Percentiles rank a stretch among this genome's conserved stretches.
These are phyloP conservation scores for Coemansia sp. DNA, from an alignment of 192 early-diverging fungal species.

Conservation along the genomic window DNA sequence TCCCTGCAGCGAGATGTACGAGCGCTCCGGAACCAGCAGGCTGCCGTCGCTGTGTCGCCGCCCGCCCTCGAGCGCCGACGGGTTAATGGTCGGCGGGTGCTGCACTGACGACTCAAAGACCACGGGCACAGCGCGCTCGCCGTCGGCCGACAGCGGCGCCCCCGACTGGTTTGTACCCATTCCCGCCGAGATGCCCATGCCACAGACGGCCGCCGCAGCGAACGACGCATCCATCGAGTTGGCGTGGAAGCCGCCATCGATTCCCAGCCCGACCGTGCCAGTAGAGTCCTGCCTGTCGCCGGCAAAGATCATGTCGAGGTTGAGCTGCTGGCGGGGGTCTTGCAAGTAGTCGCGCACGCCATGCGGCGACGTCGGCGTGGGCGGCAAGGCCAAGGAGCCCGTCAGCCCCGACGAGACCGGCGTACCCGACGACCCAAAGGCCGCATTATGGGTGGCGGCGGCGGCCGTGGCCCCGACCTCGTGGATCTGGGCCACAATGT, in stretches of 20 bases:
- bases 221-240: slow-evolving; percentile 26
- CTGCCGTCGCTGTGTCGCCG: slow-evolving; percentile 5
- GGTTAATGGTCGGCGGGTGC: slow-evolving; percentile 33
- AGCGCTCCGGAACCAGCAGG: slow-evolving; percentile 22
- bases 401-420: slow-evolving; percentile 31
- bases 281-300: background rate
- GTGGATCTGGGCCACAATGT: slow-evolving; percentile 15
- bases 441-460: background rate
- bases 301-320: slow-evolving; percentile 32
- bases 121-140: slow-evolving; percentile 26
- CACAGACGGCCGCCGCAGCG: slow-evolving; percentile 35
- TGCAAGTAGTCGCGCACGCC: slow-evolving; percentile 32
- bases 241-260: slow-evolving; percentile 9
- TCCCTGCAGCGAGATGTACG: slow-evolving; percentile 56
- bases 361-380: slow-evolving; percentile 27
- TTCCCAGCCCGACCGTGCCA: background rate
- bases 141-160: background rate
- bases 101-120: slow-evolving; percentile 40
- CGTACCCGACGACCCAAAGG: slow-evolving; percentile 22
- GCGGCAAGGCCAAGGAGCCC: slow-evolving; percentile 34
- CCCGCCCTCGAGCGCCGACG: slow-evolving; percentile 10
- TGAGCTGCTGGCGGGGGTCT: slow-evolving; percentile 7
- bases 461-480: slow-evolving; percentile 1
- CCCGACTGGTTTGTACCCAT: slow-evolving; percentile 11
- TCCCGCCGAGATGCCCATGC: slow-evolving; percentile 19